phyloP scores from a whole-genome alignment of 2,329 filamentous ascomycete genomes.

The Arthrobotrys musiformis region DNA sequence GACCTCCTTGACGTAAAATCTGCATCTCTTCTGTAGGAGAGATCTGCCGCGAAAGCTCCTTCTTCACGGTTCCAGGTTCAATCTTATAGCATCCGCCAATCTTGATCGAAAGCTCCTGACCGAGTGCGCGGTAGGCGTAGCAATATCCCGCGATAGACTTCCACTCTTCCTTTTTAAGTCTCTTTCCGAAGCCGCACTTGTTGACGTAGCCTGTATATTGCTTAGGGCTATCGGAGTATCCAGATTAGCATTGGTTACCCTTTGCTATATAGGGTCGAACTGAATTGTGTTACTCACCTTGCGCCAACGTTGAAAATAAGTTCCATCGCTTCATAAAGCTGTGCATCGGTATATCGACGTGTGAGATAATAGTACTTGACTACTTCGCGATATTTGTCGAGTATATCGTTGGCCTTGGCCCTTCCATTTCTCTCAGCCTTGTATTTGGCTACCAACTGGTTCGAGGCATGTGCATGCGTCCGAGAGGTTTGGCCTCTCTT shows the following conservation, averaged over 20 bases:
- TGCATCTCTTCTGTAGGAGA: neutral
- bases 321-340: conserved; percentile 9
- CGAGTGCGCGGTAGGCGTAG: neutral
- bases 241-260: neutral
- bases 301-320: conserved; percentile 7
- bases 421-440: neutral
- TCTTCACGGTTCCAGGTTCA: neutral
- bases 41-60: conserved; percentile 1
- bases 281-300: neutral
- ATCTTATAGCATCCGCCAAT: neutral
- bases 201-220: conserved; percentile 8
- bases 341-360: neutral
- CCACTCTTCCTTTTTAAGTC: conserved; percentile 3
- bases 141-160: neutral
- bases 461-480: neutral
- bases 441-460: neutral
- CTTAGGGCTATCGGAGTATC: neutral
- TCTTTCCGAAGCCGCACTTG: conserved; percentile 1
- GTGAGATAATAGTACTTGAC: conserved; percentile 26
- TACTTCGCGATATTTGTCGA: neutral
- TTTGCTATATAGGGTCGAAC: neutral
- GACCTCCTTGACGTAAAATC: neutral
- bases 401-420: neutral
- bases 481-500: neutral
- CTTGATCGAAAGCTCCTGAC: neutral